phyloP scores from a whole-genome alignment of 2,329 filamentous ascomycete species.

The Grosmannia clavigera region DNA sequence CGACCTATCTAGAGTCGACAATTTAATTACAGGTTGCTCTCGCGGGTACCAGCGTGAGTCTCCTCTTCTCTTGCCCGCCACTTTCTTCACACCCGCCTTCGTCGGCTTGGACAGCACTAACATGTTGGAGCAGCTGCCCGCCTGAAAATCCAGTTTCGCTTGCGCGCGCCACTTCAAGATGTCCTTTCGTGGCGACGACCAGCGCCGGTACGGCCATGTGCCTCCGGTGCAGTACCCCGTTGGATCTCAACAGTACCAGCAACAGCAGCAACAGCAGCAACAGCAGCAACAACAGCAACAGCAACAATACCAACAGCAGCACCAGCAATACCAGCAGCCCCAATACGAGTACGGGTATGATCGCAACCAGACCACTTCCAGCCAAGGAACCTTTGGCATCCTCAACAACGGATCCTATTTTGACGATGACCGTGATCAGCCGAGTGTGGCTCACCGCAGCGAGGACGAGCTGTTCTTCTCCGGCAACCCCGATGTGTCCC shows the following conservation, averaged over 20 bases:
- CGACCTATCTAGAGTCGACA: neutral
- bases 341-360: conserved; percentile 14
- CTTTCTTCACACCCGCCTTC: neutral
- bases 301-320: conserved; percentile 15
- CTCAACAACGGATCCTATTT: conserved; percentile 57
- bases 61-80: neutral
- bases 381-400: conserved; percentile 26
- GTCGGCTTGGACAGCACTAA: neutral
- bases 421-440: conserved; percentile 16
- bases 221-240: conserved; percentile 53
- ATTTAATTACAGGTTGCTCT: neutral
- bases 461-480: conserved; percentile 55
- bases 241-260: conserved; percentile 22
- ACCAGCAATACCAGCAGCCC: neutral
- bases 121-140: neutral
- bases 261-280: conserved; percentile 3
- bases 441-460: conserved; percentile 14
- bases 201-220: conserved; percentile 53
- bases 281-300: conserved; percentile 1
- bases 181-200: conserved; percentile 52
- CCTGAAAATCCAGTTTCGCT: neutral
- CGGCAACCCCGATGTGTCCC: conserved; percentile 26
- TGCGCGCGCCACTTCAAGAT: conserved; percentile 25
- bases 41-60: neutral
- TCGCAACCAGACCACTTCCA: conserved; percentile 33